Evolutionary conservation across 192 early-diverging fungal species (phyloP).

Genomic region (Dimargaris cristalligena): DNA sequence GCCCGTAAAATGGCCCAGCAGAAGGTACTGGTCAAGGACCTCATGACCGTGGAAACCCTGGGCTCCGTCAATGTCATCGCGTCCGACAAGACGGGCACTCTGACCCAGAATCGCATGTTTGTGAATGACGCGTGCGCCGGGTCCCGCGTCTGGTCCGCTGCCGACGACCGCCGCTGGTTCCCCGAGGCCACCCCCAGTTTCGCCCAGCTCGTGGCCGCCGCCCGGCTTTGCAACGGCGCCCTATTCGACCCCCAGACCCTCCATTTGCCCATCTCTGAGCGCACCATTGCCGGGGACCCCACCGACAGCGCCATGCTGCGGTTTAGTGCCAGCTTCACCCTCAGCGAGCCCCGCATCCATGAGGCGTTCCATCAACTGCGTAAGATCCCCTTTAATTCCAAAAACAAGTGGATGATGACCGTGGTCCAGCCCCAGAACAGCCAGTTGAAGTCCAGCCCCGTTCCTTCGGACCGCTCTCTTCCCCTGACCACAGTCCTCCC

Average conservation of each 20-base stretch:
- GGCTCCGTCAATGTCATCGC: conserved; percentile 56
- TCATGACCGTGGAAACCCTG: conserved; percentile 78
- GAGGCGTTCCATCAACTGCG: conserved; percentile 19
- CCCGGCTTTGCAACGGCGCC: conserved; percentile 50
- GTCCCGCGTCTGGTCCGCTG: background rate
- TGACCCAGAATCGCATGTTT: conserved; percentile 65
- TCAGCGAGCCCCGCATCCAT: conserved; percentile 5
- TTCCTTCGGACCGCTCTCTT: too few relatives aligned
- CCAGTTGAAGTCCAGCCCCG: background rate
- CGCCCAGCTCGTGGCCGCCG: conserved; percentile 19
- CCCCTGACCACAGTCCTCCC: background rate
- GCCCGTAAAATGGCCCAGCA: conserved; percentile 54
- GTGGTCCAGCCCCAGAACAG: conserved; percentile 8
- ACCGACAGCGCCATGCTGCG: conserved; percentile 72
- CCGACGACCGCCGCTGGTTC: background rate
- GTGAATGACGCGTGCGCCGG: conserved; percentile 20
- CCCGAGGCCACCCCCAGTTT: background rate
- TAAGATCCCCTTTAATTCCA: conserved; percentile 55
- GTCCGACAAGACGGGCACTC: conserved; percentile 87
- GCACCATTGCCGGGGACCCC: conserved; percentile 57
- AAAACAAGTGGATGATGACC: conserved; percentile 52
- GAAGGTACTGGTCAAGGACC: conserved; percentile 59
- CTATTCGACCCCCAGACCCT: conserved; percentile 25
- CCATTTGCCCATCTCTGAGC: conserved; percentile 33
- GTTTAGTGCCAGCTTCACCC: conserved; percentile 33